These are phyloP conservation scores for Agrocybe pediades DNA, from an alignment of 768 basidiomycete species.

Conservation along the genomic window DNA sequence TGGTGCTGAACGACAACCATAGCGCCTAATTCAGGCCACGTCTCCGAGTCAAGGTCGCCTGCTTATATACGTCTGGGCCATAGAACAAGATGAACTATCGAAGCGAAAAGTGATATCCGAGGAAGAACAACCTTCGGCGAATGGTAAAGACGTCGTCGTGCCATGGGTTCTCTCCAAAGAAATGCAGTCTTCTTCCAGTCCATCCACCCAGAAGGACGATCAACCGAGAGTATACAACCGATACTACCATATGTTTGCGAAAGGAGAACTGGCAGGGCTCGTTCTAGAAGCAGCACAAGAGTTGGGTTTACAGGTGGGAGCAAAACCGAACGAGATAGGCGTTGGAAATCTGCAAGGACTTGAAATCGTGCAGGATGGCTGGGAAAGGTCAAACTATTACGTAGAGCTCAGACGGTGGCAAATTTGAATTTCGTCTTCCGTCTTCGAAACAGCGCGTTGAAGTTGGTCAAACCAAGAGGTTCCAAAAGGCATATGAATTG, in stretches of 20 bases:
- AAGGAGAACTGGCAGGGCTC: conserved; percentile 72
- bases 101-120: conserved; percentile 62
- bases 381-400: conserved; percentile 91
- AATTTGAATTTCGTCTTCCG: conserved; percentile 4
- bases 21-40: conserved; percentile 69
- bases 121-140: conserved; percentile 18
- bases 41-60: conserved; percentile 73
- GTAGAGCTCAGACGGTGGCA: conserved; percentile 74
- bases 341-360: conserved; percentile 44
- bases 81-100: conserved; percentile 87
- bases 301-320: conserved; percentile 56
- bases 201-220: neutral
- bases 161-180: conserved; percentile 75
- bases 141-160: conserved; percentile 83
- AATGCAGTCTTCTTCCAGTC: conserved; percentile 19
- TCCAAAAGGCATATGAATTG: conserved; percentile 23
- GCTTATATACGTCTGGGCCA: conserved; percentile 96
- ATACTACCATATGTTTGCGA: conserved; percentile 95
- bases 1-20: neutral
- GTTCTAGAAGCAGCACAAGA: conserved; percentile 62
- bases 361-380: conserved; percentile 71
- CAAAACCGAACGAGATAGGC: conserved; percentile 14
- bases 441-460: conserved; percentile 2
- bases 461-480: neutral
- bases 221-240: conserved; percentile 66